Evolutionary conservation across 495 filamentous ascomycete species (phyloP), one percentile per base, ranked within the genome.

Genomic region (Aspergillus coremiiformis): DNA sequence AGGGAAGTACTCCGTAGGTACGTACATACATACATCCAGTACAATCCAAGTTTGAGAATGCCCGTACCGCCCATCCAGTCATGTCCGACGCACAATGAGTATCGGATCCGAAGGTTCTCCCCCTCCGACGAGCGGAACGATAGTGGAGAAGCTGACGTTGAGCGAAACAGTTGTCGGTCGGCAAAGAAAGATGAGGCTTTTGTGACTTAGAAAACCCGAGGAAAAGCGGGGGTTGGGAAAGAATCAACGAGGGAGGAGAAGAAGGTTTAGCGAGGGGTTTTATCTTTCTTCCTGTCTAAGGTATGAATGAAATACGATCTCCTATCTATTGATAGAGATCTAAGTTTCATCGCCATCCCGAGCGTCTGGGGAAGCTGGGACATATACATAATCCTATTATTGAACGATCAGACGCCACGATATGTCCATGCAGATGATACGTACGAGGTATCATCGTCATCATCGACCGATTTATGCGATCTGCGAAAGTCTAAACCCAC

Each of bases 341-440:
- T n/a, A 35, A 14, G 32, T 35, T 35, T 35, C 32, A 4, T 4
- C 20, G 17, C 11, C 20, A 4, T 5, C 15, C 7, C 11, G 43
- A 27, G n/a, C 26, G 43, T 29, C 43, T 45, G 43, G 23, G 42
- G 42, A 44, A 35, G 30, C 29, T 48, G 30, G 30, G 3, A 20
- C n/a, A 12, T 32, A 6, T 4, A 12, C 11, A 9, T 6, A 6
- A 14, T 15, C 15, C 10, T 4, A 21, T 11, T 45, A 12, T 29
- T 4, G 14, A 37, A 32, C 35, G 30, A 41, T 23, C 35, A 39
- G 33, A 49, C 33, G 47, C 47, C 47, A 49, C 47, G 47, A 49
- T 49, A 35, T 49, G 20, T 12, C 27, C 32, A 15, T 49, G 47
- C 47, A 49, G 47, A 26, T 49, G 47, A 49, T 49, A 49, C 47